Conservation (phyloP, 2,329 filamentous ascomycete genomes). For the Neonectria magnoliae region DNA sequence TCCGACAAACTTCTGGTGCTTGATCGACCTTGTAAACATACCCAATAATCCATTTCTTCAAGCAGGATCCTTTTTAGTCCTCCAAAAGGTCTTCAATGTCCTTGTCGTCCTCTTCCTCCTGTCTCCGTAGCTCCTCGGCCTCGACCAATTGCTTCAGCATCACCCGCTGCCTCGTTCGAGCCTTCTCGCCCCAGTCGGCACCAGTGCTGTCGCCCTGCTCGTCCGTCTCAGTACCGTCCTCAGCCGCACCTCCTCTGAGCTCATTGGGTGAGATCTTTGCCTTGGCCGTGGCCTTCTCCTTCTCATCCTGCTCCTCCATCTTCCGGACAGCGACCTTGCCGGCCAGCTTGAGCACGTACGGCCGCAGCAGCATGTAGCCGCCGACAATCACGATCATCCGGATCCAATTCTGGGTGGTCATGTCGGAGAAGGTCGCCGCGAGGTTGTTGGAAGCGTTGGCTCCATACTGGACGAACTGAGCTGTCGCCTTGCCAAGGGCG, state of each 20-base stretch:
- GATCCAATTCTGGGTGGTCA: conserved; percentile 67
- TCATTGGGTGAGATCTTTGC: conserved; percentile 72
- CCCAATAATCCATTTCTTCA: conserved; percentile 1
- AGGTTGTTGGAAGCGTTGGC: conserved; percentile 60
- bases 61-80: conserved; percentile 50
- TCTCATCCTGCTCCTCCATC: conserved; percentile 66
- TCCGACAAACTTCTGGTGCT: neutral
- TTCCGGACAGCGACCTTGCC: conserved; percentile 71
- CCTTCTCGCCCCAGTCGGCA: conserved; percentile 75
- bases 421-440: conserved; percentile 57
- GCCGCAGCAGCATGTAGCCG: conserved; percentile 77
- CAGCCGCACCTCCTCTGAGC: conserved; percentile 68
- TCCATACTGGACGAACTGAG: conserved; percentile 49
- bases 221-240: conserved; percentile 62
- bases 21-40: conserved; percentile 21
- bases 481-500: conserved; percentile 45
- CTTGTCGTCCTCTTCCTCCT: conserved; percentile 75
- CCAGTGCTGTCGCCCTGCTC: conserved; percentile 57
- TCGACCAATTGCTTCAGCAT: conserved; percentile 73
- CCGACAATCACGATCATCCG: conserved; percentile 77
- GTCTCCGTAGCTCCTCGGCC: conserved; percentile 67
- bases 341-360: conserved; percentile 76
- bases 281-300: conserved; percentile 65
- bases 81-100: conserved; percentile 78
- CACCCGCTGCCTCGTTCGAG: conserved; percentile 73